Base-by-base conservation (phyloP, 2,329 filamentous ascomycete genomes). In the Stenocarpella maydis region DNA sequence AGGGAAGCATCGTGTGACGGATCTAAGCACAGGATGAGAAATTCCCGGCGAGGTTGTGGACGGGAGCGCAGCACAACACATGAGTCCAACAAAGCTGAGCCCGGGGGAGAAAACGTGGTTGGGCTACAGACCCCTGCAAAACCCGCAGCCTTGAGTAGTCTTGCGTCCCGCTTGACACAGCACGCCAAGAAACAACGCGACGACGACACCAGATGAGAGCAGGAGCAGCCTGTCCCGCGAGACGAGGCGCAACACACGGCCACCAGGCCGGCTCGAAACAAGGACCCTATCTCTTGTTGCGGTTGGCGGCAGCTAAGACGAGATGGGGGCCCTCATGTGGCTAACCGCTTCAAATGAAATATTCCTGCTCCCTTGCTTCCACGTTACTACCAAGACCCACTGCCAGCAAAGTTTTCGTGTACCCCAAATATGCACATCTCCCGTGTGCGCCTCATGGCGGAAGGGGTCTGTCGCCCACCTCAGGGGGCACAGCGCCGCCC, bases 251-350 rank as follows among this genome's bases (percentile, higher is more conserved):
- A 39, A 31, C 50, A 54, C 39, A n/a, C 41, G 52, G 39, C 50
- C 52, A 28, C 43, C 64, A 50, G 50, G 24, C 64, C 64, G 50
- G 50, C 39, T 66, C 50, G 64, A 66, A 58, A 58, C 37, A 39
- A 47, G 37, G 28, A 31, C 21, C 21, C n/a, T 37, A 37, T 37
- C 6, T 37, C 31, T n/a, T 9, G 10, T 37, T 37, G 34, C 34
- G 34, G 34, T 12, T 37, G 34, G 12, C 34, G 34, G 34, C 34
- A 37, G 34, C 6, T 37, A 37, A 55, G 58, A 24, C 41, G 41
- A 63, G n/a, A 21, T 63, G 58, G 41, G 34, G 34, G 31, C 31
- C 31, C 34, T n/a, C 28, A 63, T 31, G 58, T 63, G 43, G 58
- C 14, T 49, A 63, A 63, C 43, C 58, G 58, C 28, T 24, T 63